Percentiles rank a stretch among this genome's conserved stretches.
These are phyloP conservation scores for Boletus subparvulus DNA, from an alignment of 768 basidiomycete genomes.

Conservation along the genomic window DNA sequence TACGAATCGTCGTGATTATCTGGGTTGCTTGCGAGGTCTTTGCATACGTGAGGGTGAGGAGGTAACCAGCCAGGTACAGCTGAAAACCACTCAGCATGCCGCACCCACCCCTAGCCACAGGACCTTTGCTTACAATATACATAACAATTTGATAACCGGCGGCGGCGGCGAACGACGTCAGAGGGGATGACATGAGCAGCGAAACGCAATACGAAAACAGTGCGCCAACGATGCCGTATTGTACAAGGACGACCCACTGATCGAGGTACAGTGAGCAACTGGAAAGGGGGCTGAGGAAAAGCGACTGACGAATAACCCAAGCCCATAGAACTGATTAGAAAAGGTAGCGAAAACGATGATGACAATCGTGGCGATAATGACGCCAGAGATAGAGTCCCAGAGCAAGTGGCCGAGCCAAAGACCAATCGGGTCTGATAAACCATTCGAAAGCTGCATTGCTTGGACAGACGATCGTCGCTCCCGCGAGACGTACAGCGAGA, in stretches of 20 bases:
- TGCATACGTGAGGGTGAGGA: constrained; percentile 73
- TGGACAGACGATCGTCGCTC: constrained; percentile 70
- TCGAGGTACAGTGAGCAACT: background rate
- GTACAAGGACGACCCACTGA: constrained; percentile 69
- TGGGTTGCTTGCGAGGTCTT: constrained; percentile 51
- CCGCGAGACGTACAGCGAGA: constrained; percentile 69
- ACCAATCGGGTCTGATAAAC: constrained; percentile 64
- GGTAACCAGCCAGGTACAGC: constrained; percentile 66
- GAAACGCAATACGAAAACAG: constrained; percentile 70
- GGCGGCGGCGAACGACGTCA: constrained; percentile 70
- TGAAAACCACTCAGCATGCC: constrained; percentile 23
- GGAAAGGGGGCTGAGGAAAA: background rate
- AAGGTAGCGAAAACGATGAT: constrained; percentile 57
- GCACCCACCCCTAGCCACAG: background rate
- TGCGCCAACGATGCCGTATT: constrained; percentile 68
- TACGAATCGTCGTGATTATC: constrained; percentile 61
- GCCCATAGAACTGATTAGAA: constrained; percentile 63
- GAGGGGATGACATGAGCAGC: constrained; percentile 57
- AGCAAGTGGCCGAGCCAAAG: constrained; percentile 79
- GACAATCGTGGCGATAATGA: constrained; percentile 63
- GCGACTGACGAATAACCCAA: constrained; percentile 60
- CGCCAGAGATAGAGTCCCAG: constrained; percentile 63
- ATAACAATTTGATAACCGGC: constrained; percentile 75
- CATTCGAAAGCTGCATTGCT: constrained; percentile 82
- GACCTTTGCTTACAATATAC: constrained; percentile 54